Evolutionary conservation across 192 early-diverging fungal species (phyloP).

Genomic region (Dimargaris cristalligena): DNA sequence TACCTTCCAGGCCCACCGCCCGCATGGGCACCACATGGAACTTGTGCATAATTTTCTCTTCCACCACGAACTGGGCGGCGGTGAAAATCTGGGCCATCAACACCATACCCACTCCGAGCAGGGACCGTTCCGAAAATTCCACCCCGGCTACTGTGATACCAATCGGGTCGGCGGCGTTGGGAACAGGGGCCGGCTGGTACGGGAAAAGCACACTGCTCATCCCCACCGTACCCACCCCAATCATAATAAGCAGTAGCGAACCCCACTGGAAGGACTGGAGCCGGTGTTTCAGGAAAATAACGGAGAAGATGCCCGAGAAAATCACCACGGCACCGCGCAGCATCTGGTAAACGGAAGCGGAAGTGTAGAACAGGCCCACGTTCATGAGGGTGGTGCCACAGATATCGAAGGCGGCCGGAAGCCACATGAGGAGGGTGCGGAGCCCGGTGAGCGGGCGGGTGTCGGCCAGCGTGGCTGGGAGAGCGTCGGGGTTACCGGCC

Average conservation of each 20-base stretch:
- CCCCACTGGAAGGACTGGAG: constrained; percentile 68
- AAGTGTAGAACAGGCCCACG: constrained; percentile 82
- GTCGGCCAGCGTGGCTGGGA: constrained; percentile 7
- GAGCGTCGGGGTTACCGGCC: constrained; percentile 1
- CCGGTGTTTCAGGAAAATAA: constrained; percentile 64
- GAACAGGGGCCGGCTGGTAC: not conserved
- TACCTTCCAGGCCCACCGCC: constrained; percentile 86
- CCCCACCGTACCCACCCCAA: constrained; percentile 83
- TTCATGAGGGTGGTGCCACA: constrained; percentile 84
- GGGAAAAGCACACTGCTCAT: constrained; percentile 34
- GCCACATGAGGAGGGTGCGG: constrained; percentile 35
- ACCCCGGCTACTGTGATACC: not conserved
- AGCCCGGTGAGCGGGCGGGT: constrained; percentile 33
- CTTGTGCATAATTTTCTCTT: constrained; percentile 75
- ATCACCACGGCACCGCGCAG: constrained; percentile 89
- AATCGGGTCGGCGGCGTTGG: not conserved
- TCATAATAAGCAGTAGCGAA: constrained; percentile 60
- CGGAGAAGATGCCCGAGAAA: constrained; percentile 80
- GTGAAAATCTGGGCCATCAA: constrained; percentile 86
- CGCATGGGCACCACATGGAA: constrained; percentile 72
- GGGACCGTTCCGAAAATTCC: constrained; percentile 30
- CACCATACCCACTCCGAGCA: constrained; percentile 68
- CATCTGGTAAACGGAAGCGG: constrained; percentile 90
- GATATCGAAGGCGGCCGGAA: constrained; percentile 56
- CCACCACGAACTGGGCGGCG: constrained; percentile 88